Base-by-base conservation (phyloP, 805 yeast genomes). In the Saturnispora zaruensis region DNA sequence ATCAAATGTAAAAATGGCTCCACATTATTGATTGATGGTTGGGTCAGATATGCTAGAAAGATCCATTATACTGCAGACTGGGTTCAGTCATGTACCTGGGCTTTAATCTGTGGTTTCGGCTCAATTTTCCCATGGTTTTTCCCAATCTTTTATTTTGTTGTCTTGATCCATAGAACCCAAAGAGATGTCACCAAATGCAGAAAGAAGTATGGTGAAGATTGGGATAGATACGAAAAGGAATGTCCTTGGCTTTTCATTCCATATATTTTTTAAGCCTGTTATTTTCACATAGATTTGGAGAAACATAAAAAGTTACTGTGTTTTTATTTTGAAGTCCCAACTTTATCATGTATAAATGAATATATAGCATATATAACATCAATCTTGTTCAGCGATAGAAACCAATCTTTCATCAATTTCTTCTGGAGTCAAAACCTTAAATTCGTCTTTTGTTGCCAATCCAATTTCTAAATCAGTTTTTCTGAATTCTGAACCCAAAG, bases 111-210 rank as follows among this genome's bases (percentile, higher is more conserved):
- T 67, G 99, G 99, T 0, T 81, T 83, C 66, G 74, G 73, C 30
- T 86, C 96, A 3, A 86, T 90, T 45, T 80, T 91, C 73, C 96
- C 97, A 41, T 93, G 96, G 91, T 93, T 93, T 70, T 91, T 84
- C 81, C 97, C 99, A 4, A 71, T 74, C 21, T 93, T 93, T 73
- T 93, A 88, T 81, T 78, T 89, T 54, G 70, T 83, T 58, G 96
- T 89, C 54, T 78, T 93, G 65, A 67, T 82, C 43, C 99, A 93
- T 70, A 83, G 99, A 69, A 88, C 96, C 41, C 65, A 73, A 56
- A 84, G 99, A 72, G 99, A 93, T 70, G 78, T 82, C 57, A 77
- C 81, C 55, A 88, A 91, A 67, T 88, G 97, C 69, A 77, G 74
- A 58, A 74, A 71, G 65, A 93, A 93, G 72, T 93, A 93, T 62